Evolutionary conservation across 2,329 filamentous ascomycete species (phyloP).

Genomic region (Cladosporium cucumerinum): DNA sequence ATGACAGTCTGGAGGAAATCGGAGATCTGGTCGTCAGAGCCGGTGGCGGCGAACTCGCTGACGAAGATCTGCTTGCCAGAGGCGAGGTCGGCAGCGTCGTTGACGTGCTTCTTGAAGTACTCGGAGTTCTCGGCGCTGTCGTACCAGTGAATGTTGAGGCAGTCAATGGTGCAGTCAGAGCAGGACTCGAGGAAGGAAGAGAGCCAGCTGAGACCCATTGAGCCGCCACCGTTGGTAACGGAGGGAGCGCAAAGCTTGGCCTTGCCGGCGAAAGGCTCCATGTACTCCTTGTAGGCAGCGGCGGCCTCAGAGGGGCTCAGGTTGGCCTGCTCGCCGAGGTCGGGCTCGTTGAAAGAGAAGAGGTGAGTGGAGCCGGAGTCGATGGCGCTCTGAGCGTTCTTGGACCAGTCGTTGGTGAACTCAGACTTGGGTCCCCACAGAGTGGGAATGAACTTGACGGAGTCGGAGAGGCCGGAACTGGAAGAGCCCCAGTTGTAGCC

Average conservation of each 20-base stretch:
- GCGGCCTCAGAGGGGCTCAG: conserved; percentile 53
- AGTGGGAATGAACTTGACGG: conserved; percentile 63
- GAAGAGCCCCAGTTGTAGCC: conserved; percentile 66
- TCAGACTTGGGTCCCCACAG: conserved; percentile 48
- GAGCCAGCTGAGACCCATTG: conserved; percentile 56
- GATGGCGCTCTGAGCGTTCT: conserved; percentile 52
- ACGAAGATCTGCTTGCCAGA: conserved; percentile 53
- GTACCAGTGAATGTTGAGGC: conserved; percentile 65
- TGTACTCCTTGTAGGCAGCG: conserved; percentile 50
- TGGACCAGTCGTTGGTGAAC: conserved; percentile 51
- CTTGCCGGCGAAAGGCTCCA: conserved; percentile 55
- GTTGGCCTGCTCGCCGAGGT: conserved; percentile 59
- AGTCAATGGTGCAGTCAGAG: conserved; percentile 54
- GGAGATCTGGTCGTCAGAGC: conserved; percentile 41
- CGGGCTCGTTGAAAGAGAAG: conserved; percentile 71
- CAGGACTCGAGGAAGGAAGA: conserved; percentile 53
- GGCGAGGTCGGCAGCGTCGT: conserved; percentile 38
- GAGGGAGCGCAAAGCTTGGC: conserved; percentile 58
- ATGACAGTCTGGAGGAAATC: conserved; percentile 52
- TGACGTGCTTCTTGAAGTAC: conserved; percentile 55
- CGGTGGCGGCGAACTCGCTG: conserved; percentile 61
- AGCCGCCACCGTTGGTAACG: conserved; percentile 59
- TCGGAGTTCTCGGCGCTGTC: conserved; percentile 45
- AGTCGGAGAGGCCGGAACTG: conserved; percentile 41
- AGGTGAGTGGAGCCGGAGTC: conserved; percentile 54